Base-by-base conservation (phyloP, 1,139 yeast species). In the Meyerozyma elateridarum region DNA sequence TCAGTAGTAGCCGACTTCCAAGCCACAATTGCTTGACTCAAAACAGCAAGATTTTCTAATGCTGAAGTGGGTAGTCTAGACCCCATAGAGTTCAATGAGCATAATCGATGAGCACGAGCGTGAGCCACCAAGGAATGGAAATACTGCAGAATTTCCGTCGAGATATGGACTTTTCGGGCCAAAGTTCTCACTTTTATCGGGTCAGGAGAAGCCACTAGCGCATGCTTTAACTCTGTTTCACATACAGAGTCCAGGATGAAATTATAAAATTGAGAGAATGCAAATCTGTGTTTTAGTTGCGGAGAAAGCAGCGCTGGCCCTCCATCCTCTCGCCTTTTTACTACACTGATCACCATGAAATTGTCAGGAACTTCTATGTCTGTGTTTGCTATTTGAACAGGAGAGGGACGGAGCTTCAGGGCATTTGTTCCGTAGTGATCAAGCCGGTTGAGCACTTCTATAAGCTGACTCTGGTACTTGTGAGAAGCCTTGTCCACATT, bases 81-180 rank as follows among this genome's bases (percentile, higher is more conserved):
- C 30, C 54, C 52, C 14, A 57, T 53, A 2, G 68, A 69, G 4
- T 70, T 53, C 13, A 68, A 37, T n/a, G 70, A 59, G 15, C 63
- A 52, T 20, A 68, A 45, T 21, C 74, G 46, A 39, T 68, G 73
- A 39, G 62, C 61, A 22, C 74, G 44, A 1, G 63, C 52, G 37
- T 57, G 61, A 5, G 64, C 60, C 13, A 67, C 46, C 16, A 68
- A 42, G 8, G 73, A 65, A 38, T 63, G 59, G 20, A 64, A 54
- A 36, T 66, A 67, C 28, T 59, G 50, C 27, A 55, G 54, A 14
- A 66, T 56, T 25, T 61, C 70, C 6, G 71, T 67, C 14, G 64
- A 49, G 11, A 56, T 49, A 37, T 43, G 57, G 1, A 66, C 62
- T 8, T 34, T 31, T 6, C 40, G 29, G 26, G 51, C 27, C 5